Conservation (phyloP, 176 grass and related monocot genomes). For the Triticum turgidum region DNA sequence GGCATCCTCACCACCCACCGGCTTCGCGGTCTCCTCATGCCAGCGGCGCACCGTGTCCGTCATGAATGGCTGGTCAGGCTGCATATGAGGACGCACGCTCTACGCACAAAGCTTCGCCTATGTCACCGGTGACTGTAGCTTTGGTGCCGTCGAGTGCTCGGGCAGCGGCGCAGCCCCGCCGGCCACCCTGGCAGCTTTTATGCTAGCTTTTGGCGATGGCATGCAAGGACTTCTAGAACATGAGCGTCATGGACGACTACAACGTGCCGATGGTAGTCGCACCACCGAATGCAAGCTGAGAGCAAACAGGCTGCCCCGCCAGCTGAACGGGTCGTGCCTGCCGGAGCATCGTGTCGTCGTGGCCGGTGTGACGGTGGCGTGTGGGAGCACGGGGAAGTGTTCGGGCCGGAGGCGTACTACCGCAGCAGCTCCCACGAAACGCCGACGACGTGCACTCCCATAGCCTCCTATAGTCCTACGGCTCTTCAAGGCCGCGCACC, state of each 20-base stretch:
- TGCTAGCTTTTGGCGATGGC: slow-evolving; percentile 14
- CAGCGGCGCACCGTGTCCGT: slow-evolving; percentile 13
- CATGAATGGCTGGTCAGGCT: slow-evolving; percentile 40
- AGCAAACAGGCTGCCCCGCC: slow-evolving; percentile 28
- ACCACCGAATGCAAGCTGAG: slow-evolving; percentile 28
- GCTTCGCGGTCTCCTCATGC: slow-evolving; percentile 38
- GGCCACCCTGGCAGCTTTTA: slow-evolving; percentile 54
- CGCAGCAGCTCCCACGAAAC: slow-evolving; percentile 52
- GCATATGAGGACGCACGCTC: slow-evolving; percentile 55
- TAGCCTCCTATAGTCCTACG: slow-evolving; percentile 23
- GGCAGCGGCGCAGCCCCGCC: slow-evolving; percentile 45
- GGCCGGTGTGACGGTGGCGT: slow-evolving; percentile 14
- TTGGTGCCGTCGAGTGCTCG: slow-evolving; percentile 44
- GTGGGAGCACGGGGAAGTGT: slow-evolving; percentile 69
- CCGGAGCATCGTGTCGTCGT: slow-evolving; percentile 18
- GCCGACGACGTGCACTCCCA: slow-evolving; percentile 44
- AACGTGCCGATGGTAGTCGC: slow-evolving; percentile 67
- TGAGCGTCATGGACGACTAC: slow-evolving; percentile 92
- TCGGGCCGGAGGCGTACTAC: slow-evolving; percentile 45
- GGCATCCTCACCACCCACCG: slow-evolving; percentile 59
- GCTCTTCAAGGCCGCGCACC: slow-evolving; percentile 75
- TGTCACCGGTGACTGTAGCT: slow-evolving; percentile 59
- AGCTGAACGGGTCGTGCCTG: slow-evolving; percentile 52
- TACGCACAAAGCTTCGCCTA: slow-evolving; percentile 39
- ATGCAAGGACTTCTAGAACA: slow-evolving; percentile 80